These are phyloP conservation scores for Cladosporium sp. DNA, from an alignment of 2,329 filamentous ascomycete genomes.

Conservation along the genomic window DNA sequence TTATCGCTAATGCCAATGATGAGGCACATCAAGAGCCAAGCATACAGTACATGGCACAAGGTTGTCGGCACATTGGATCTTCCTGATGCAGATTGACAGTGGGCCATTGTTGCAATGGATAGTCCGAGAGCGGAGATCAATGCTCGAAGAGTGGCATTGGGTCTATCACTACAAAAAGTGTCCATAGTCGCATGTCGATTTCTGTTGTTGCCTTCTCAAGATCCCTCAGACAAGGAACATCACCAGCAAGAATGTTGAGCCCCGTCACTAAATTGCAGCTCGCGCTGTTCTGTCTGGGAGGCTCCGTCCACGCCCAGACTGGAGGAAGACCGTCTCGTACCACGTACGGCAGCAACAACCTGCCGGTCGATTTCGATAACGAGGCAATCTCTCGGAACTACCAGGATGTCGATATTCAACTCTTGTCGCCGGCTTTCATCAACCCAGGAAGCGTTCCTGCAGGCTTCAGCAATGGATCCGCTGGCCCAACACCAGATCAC, in stretches of 20 bases:
- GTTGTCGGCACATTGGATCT: conserved; percentile 3
- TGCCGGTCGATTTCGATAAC: conserved; percentile 3
- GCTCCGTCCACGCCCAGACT: not conserved
- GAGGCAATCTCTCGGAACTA: conserved; percentile 30
- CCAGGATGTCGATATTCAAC: conserved; percentile 18
- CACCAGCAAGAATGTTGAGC: not conserved
- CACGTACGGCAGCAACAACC: conserved; percentile 7
- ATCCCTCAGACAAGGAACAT: not conserved
- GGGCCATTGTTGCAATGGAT: conserved; percentile 10
- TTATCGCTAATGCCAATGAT: conserved; percentile 10
- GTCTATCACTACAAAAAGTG: too few relatives aligned
- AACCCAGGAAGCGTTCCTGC: conserved; percentile 17
- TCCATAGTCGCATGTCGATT: too few relatives aligned
- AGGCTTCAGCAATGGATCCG: conserved; percentile 19
- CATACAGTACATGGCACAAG: not conserved
- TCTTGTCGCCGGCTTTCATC: conserved; percentile 21
- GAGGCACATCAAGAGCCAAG: conserved; percentile 8
- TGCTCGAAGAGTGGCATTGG: too few relatives aligned
- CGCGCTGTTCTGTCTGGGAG: not conserved
- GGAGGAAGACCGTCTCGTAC: conserved; percentile 1
- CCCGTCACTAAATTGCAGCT: not conserved
- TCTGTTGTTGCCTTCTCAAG: not conserved
- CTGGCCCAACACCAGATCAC: conserved; percentile 20
- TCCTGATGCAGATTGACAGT: conserved; percentile 4
- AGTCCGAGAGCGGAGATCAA: not conserved